Evolutionary conservation across 148 eudicot genomes (phyloP).

Genomic region (Euryodendron excelsum): DNA sequence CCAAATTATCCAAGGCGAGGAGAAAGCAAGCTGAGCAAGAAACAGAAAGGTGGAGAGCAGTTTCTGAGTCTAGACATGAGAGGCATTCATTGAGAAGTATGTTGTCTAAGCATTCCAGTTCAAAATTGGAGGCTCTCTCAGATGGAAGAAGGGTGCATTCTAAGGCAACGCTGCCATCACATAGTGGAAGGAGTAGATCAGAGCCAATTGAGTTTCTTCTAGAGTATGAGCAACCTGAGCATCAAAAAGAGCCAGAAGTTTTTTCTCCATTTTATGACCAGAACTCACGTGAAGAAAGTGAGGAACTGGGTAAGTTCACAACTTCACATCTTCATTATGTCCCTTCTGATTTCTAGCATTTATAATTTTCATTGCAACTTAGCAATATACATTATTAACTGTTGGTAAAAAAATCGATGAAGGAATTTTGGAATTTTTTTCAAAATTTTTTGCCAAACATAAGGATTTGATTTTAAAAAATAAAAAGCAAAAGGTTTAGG

Average conservation of each 20-base stretch:
- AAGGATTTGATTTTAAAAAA: not conserved
- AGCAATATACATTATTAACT: too few species aligned
- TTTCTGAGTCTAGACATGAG: slow-evolving; percentile 49
- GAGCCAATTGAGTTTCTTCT: slow-evolving; percentile 22
- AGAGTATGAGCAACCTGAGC: slow-evolving; percentile 40
- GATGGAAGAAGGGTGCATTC: slow-evolving; percentile 27
- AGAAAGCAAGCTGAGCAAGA: slow-evolving; percentile 57
- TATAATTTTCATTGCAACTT: not conserved
- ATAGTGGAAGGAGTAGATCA: slow-evolving; percentile 25
- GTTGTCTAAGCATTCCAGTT: slow-evolving; percentile 50
- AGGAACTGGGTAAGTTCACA: slow-evolving; percentile 44
- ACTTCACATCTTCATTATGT: slow-evolving; percentile 11
- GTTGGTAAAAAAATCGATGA: too few species aligned
- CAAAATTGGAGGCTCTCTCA: slow-evolving; percentile 33
- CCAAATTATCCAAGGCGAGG: slow-evolving; percentile 55
- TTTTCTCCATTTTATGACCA: slow-evolving; percentile 30
- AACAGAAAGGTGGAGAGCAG: slow-evolving; percentile 39
- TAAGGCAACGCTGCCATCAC: slow-evolving; percentile 18
- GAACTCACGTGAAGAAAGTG: slow-evolving; percentile 29
- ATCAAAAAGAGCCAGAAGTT: slow-evolving; percentile 28
- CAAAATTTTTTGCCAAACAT: too few species aligned
- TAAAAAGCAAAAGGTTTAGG: not conserved
- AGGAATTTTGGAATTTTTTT: too few species aligned
- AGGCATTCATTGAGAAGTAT: slow-evolving; percentile 61
- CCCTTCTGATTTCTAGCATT: not conserved